These are phyloP conservation scores for Tritrichomonas musculus DNA, from an alignment of 208 protist genomes.

Conservation along the genomic window DNA sequence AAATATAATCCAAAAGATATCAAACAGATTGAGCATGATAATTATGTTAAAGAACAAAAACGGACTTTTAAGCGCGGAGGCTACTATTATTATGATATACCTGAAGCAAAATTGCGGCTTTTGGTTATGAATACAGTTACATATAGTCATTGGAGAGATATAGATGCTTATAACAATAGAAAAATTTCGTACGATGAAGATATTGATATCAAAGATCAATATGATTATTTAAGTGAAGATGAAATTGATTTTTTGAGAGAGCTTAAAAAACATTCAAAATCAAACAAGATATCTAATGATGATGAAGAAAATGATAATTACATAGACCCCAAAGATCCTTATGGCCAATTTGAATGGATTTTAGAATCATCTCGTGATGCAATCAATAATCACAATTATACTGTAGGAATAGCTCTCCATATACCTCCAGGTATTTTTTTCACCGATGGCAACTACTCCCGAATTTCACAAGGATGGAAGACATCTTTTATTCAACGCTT, in stretches of 20 bases:
- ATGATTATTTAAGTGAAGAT: too few species aligned
- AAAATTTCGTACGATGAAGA: too few species aligned
- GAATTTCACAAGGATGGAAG: not conserved
- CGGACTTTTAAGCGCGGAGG: not conserved
- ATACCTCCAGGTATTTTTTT: not conserved
- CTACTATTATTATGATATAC: not conserved
- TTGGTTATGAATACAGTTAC: not conserved
- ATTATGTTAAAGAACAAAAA: not conserved
- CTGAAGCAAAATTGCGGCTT: not conserved
- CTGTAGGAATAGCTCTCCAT: not conserved
- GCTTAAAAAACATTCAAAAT: too few species aligned
- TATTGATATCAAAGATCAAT: too few species aligned
- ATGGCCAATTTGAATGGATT: constrained; percentile 10
- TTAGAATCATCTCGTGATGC: not conserved
- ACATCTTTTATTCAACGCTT: not conserved
- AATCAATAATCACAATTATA: not conserved
- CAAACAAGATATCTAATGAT: too few species aligned
- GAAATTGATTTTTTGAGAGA: too few species aligned
- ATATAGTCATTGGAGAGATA: not conserved
- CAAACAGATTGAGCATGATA: too few species aligned
- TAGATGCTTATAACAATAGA: too few species aligned
- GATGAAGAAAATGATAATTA: too few species aligned
- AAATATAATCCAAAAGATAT: too few species aligned
- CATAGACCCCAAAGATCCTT: not conserved
- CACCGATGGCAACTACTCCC: too few species aligned